Evolutionary conservation across 2,329 filamentous ascomycete genomes (phyloP).

Genomic region (Aspergillus hiratsukae): DNA sequence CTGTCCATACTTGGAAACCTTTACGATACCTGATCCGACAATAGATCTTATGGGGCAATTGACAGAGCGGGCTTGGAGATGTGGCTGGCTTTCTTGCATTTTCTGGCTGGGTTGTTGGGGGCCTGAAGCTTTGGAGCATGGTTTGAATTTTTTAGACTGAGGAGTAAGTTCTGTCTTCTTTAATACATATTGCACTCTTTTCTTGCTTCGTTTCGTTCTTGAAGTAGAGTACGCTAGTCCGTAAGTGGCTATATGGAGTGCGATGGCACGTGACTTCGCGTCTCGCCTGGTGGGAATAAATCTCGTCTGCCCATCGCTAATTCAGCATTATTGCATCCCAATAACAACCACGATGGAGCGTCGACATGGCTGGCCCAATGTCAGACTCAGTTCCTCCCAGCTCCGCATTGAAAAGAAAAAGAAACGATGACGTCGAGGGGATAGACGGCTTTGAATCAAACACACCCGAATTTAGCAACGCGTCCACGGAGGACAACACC

Average conservation of each 20-base stretch:
- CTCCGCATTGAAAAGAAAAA: conserved; percentile 16
- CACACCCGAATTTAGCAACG: conserved; percentile 10
- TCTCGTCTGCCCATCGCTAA: not conserved
- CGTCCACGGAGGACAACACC: conserved; percentile 7
- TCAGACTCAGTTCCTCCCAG: not conserved
- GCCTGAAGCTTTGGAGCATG: not conserved
- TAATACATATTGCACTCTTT: not conserved
- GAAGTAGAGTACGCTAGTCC: not conserved
- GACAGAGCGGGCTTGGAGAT: not conserved
- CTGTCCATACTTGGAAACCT: not conserved
- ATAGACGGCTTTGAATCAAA: not conserved
- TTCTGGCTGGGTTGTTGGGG: not conserved
- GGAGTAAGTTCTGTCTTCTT: not conserved
- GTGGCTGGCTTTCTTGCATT: not conserved
- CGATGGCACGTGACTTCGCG: not conserved
- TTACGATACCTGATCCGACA: not conserved
- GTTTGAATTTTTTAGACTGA: not conserved
- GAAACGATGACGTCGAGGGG: conserved; percentile 7
- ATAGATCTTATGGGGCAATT: not conserved
- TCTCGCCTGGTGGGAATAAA: not conserved
- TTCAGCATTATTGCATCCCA: not conserved
- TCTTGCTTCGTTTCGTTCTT: not conserved
- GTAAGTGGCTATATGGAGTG: not conserved
- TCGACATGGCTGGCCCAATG: conserved; percentile 19
- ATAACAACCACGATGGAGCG: conserved; percentile 16